A percentile compares a stretch with the other conserved stretches of the same genome.
Evolutionary conservation across 2,329 filamentous ascomycete genomes (phyloP).

Genomic region (Cadophora sp.): DNA sequence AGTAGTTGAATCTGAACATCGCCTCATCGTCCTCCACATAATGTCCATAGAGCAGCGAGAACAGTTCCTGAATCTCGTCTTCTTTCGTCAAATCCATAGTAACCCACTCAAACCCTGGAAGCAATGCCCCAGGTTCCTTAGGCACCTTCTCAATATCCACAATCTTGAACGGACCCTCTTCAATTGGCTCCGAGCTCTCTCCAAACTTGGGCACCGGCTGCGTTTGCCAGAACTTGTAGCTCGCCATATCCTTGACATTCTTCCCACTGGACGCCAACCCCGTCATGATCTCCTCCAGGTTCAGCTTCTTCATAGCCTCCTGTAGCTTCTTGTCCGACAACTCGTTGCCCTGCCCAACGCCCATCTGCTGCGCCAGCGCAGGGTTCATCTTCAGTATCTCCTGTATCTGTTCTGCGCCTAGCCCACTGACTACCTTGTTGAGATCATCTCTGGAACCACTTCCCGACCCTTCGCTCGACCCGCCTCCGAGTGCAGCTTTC

Average conservation of each 20-base stretch:
- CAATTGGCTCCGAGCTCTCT: slow-evolving; percentile 59
- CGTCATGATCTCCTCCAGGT: slow-evolving; percentile 75
- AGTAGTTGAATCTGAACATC: slow-evolving; percentile 98
- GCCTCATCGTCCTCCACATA: slow-evolving; percentile 98
- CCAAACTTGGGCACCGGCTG: slow-evolving; percentile 92
- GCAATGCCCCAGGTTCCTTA: slow-evolving; percentile 75
- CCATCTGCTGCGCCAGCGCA: slow-evolving; percentile 68
- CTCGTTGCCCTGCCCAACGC: slow-evolving; percentile 48
- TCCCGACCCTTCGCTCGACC: slow-evolving; percentile 21
- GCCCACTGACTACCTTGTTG: slow-evolving; percentile 48
- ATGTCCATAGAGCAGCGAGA: slow-evolving; percentile 88
- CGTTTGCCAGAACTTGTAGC: slow-evolving; percentile 98
- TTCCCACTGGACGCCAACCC: slow-evolving; percentile 79
- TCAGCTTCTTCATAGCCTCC: slow-evolving; percentile 66
- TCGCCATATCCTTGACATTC: slow-evolving; percentile 95
- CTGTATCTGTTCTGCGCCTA: slow-evolving; percentile 63
- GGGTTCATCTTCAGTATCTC: slow-evolving; percentile 77
- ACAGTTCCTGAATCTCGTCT: slow-evolving; percentile 84
- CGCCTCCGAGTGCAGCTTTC: slow-evolving; percentile 50
- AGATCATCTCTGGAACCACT: slow-evolving; percentile 57
- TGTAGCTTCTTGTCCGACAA: slow-evolving; percentile 51
- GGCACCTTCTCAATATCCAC: slow-evolving; percentile 81
- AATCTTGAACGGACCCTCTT: slow-evolving; percentile 84
- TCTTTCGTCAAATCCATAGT: slow-evolving; percentile 85
- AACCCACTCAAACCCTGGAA: slow-evolving; percentile 93